Evolutionary conservation across 768 basidiomycete species (phyloP), one percentile per base, ranked within the genome.

Genomic region (Leccinum longicurvipes): DNA sequence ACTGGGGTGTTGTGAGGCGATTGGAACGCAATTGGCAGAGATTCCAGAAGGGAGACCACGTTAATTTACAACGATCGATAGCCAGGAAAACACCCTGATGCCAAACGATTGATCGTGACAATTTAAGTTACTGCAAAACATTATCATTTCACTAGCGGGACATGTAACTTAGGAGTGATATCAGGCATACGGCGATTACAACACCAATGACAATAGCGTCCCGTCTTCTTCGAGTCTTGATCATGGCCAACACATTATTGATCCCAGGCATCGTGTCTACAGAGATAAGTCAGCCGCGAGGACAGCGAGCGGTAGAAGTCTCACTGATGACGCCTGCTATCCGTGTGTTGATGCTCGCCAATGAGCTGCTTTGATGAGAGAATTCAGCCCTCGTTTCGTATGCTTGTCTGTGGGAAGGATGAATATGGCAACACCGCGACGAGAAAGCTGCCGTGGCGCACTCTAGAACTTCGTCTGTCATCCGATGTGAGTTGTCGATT

Each of bases 301-400:
- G 42, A 15, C 34, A 17, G 2, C 32, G 1, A 50, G 47, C 25
- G 15, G 19, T 6, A 29, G 48, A 19, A 24, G 41, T 10, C 87
- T 59, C 64, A 95, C 93, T 86, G 25, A 98, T 74, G 17, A 96
- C 91, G 49, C 85, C 82, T 52, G 79, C 74, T 83, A 99, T 93
- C 27, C 95, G 83, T 14, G 84, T 78, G 72, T 92, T 93, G 60
- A 99, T 91, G 15, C 85, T 79, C 9, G 83, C 74, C 39, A 99
- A 73, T 21, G 88, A 83, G 11, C 79, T 71, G 29, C 93, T 79
- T 72, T 99, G 97, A 45, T 85, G 82, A 25, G 82, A 76, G 73
- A 99, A 98, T 72, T 98, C 96, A 21, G 91, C 83, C 28, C 97
- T 86, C 3, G 96, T 98, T 67, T 93, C 97, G 67, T 98, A 95